A percentile compares a stretch with the other conserved stretches of the same genome.
These are phyloP conservation scores for Penicillium decumbens DNA, from an alignment of 2,329 filamentous ascomycete species.

Conservation along the genomic window DNA sequence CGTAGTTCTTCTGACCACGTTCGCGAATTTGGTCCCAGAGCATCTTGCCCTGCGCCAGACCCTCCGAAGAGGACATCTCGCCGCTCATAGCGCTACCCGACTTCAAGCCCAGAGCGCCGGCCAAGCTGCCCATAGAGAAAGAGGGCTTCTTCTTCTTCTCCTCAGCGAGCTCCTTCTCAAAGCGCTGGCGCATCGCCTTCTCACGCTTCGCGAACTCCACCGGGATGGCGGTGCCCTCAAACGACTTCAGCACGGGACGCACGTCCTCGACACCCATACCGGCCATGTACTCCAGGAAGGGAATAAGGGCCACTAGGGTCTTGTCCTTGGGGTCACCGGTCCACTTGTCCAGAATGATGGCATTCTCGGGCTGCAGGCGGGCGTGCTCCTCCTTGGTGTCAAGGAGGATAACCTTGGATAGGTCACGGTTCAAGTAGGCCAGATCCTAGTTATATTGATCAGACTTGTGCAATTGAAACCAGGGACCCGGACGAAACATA, in stretches of 20 bases:
- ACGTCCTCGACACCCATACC: conserved; percentile 90
- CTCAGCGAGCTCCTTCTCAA: conserved; percentile 69
- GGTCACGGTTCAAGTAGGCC: conserved; percentile 93
- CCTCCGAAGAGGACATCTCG: conserved; percentile 67
- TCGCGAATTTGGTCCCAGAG: conserved; percentile 90
- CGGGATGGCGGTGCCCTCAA: conserved; percentile 84
- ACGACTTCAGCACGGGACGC: conserved; percentile 78
- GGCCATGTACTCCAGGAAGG: conserved; percentile 94
- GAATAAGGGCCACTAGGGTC: conserved; percentile 81
- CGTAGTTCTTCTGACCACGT: conserved; percentile 83
- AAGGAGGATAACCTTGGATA: conserved; percentile 91
- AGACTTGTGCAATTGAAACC: background rate
- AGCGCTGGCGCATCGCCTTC: conserved; percentile 76
- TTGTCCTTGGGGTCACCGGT: conserved; percentile 76
- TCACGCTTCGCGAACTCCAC: conserved; percentile 85
- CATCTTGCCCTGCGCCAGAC: conserved; percentile 91
- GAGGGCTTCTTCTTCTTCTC: conserved; percentile 61
- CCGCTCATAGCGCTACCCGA: conserved; percentile 59
- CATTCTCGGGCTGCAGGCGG: conserved; percentile 90
- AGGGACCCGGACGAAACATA: conserved; percentile 36
- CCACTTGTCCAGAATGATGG: conserved; percentile 88
- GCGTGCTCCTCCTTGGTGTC: conserved; percentile 81
- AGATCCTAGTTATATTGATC: conserved; percentile 61
- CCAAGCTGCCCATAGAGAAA: conserved; percentile 62
- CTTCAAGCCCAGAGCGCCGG: conserved; percentile 73